Evolutionary conservation across 2,329 filamentous ascomycete genomes (phyloP).

Genomic region (Paracamarosporium sp.): DNA sequence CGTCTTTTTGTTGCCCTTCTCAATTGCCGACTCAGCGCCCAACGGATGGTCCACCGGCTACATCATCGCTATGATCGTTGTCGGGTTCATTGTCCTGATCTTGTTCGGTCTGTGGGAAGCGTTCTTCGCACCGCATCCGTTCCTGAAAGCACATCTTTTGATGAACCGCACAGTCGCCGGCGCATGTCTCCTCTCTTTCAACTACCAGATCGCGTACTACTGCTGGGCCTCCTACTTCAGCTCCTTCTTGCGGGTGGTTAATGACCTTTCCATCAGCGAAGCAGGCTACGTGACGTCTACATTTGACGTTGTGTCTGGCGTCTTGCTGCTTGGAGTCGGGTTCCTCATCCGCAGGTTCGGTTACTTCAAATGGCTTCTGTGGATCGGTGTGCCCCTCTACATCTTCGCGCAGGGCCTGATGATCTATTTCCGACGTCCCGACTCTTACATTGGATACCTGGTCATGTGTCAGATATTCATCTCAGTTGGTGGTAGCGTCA

Average conservation of each 20-base stretch:
- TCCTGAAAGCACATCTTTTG: conserved; percentile 55
- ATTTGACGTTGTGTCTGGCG: conserved; percentile 42
- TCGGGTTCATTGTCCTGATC: conserved; percentile 43
- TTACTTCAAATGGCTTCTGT: conserved; percentile 30
- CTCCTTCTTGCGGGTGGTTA: conserved; percentile 49
- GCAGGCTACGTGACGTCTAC: conserved; percentile 44
- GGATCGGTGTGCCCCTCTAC: conserved; percentile 30
- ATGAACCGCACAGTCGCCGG: conserved; percentile 58
- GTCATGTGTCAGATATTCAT: conserved; percentile 46
- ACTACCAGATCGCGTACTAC: conserved; percentile 31
- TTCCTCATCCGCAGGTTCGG: conserved; percentile 29
- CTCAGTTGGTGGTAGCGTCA: conserved; percentile 29
- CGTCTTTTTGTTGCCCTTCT: conserved; percentile 74
- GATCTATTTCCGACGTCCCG: conserved; percentile 40
- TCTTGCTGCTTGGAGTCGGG: conserved; percentile 30
- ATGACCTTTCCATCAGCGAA: conserved; percentile 31
- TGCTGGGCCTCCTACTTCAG: conserved; percentile 50
- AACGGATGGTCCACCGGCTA: conserved; percentile 39
- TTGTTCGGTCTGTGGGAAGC: conserved; percentile 49
- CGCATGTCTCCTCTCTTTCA: conserved; percentile 58
- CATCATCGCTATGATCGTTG: conserved; percentile 48
- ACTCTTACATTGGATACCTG: conserved; percentile 38
- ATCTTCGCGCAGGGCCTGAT: conserved; percentile 39
- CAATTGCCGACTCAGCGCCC: conserved; percentile 50
- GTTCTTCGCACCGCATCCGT: conserved; percentile 46